A percentile compares a stretch with the other conserved stretches of the same genome.
Evolutionary conservation across 2,329 filamentous ascomycete genomes (phyloP).

Genomic region (Aspergillus pseudoterreus): DNA sequence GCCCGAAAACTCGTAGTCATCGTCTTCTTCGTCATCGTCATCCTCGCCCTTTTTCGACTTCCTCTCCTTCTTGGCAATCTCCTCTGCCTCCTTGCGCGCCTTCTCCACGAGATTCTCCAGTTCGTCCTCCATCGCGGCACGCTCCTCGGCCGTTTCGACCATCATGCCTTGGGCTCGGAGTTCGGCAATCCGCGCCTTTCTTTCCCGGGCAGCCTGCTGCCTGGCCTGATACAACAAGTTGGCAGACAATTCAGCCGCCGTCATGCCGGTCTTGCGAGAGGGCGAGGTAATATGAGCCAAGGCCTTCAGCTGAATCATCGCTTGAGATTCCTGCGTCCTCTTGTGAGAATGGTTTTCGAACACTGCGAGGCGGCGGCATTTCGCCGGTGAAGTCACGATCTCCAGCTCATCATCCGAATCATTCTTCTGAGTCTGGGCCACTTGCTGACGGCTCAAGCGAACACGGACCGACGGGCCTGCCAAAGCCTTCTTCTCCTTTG

Average conservation of each 20-base stretch:
- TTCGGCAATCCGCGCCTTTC: constrained; percentile 70
- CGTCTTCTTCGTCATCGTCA: constrained; percentile 32
- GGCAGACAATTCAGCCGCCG: constrained; percentile 63
- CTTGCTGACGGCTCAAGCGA: constrained; percentile 36
- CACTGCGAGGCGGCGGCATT: constrained; percentile 49
- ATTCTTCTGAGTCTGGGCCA: constrained; percentile 32
- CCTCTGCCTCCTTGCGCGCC: constrained; percentile 74
- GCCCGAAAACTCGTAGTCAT: constrained; percentile 43
- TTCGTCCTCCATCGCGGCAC: constrained; percentile 73
- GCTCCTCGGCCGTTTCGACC: constrained; percentile 81
- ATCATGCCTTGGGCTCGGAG: constrained; percentile 76
- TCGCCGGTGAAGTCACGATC: constrained; percentile 50
- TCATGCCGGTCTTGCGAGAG: constrained; percentile 58
- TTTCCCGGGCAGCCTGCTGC: constrained; percentile 73
- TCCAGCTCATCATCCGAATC: constrained; percentile 58
- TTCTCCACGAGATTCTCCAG: constrained; percentile 86
- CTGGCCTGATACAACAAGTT: constrained; percentile 68
- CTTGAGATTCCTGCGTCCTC: constrained; percentile 56
- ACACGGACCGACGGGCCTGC: constrained; percentile 36
- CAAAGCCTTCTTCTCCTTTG: constrained; percentile 26
- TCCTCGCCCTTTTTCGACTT: constrained; percentile 58
- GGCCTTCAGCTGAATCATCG: constrained; percentile 65
- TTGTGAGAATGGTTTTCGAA: constrained; percentile 67
- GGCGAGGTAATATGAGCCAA: constrained; percentile 68
- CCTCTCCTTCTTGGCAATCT: constrained; percentile 73